Base-by-base conservation (phyloP, 2,329 filamentous ascomycete species). In the Diaporthe citri region DNA sequence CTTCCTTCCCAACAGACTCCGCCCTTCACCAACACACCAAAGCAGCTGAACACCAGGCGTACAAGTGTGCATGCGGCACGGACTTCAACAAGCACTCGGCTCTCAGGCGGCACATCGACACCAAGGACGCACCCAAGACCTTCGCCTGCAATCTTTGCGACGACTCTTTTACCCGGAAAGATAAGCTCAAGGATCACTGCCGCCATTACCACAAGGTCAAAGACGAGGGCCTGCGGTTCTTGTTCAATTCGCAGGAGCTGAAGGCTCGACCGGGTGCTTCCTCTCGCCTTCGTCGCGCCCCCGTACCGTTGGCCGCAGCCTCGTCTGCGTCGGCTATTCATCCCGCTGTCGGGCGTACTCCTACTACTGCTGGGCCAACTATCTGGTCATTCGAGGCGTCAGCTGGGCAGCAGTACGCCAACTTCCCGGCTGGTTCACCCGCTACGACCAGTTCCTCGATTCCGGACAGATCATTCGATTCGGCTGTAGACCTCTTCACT, bases 221-320 rank as follows among this genome's bases (percentile, higher is more conserved):
- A 2, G 43, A 10, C 3, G 31, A 39, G 3, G 2, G n/a, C 1
- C 3, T 67, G 31, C 31, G 3, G 2, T 0, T 0, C 1, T 8
- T 52, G 22, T 36, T 25, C 0, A 10, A 3, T 1, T 25, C 46
- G 0, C 62, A 7, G 46, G 46, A 17, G 2, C 2, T 20, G 5
- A 39, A 8, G 1, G 1, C 62, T 6, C 62, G 43, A n/a, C n/a
- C n/a, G 0, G 22, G 12, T 12, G 46, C 46, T 39, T 3, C 22
- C 3, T 6, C 13, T 20, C 62, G 46, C 15, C 46, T 31, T 22
- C 62, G 4, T 13, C 46, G 8, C 17, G 62, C 22, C 28, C 46
- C 46, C 13, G 31, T 39, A 1, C 28, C 31, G 2, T 5, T 25
- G 62, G 22, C 31, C 31, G 13, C 31, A 39, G 20, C 62, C 20